These are phyloP conservation scores for Xylariaceae sp. DNA, from an alignment of 2,329 filamentous ascomycete species.

Conservation along the genomic window DNA sequence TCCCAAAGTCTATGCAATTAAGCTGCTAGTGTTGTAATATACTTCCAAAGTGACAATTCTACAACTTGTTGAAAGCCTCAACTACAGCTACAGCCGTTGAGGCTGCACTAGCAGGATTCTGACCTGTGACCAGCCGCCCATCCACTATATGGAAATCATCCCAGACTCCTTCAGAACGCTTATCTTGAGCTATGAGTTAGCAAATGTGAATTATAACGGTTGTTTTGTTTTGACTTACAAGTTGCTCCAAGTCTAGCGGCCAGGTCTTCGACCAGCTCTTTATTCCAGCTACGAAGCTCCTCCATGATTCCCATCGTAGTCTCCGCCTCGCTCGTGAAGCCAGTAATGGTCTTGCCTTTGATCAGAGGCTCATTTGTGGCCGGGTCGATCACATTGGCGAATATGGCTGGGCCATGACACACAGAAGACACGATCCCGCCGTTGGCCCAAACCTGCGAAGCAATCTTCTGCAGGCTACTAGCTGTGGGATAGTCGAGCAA, in stretches of 20 bases:
- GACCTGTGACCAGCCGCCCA: slow-evolving; percentile 49
- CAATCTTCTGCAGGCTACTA: slow-evolving; percentile 49
- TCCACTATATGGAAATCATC: slow-evolving; percentile 44
- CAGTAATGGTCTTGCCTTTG: slow-evolving; percentile 47
- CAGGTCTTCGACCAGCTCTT: slow-evolving; percentile 44
- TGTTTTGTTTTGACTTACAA: slow-evolving; percentile 17
- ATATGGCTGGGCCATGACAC: slow-evolving; percentile 49
- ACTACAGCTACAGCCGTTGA: slow-evolving; percentile 49
- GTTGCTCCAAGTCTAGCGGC: slow-evolving; percentile 32
- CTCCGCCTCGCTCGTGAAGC: slow-evolving; percentile 50
- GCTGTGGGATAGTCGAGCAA: slow-evolving; percentile 55
- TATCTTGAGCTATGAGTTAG: slow-evolving; percentile 39
- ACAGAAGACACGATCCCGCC: slow-evolving; percentile 53
- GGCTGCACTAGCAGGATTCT: slow-evolving; percentile 50
- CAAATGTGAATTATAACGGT: slow-evolving; percentile 30
- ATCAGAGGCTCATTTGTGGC: too few species aligned
- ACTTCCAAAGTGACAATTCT: too few species aligned
- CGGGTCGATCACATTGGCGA: too few species aligned
- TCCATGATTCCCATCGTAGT: slow-evolving; percentile 43
- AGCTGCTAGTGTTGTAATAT: too few species aligned
- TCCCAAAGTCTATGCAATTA: too few species aligned
- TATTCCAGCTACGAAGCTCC: slow-evolving; percentile 42
- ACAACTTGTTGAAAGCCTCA: slow-evolving; percentile 47
- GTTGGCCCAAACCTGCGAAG: slow-evolving; percentile 47
- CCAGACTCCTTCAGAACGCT: slow-evolving; percentile 35